A percentile compares a stretch with the other conserved stretches of the same genome.
phyloP scores from a whole-genome alignment of 2,329 filamentous ascomycete species.

The Pseudocercospora crystallina region DNA sequence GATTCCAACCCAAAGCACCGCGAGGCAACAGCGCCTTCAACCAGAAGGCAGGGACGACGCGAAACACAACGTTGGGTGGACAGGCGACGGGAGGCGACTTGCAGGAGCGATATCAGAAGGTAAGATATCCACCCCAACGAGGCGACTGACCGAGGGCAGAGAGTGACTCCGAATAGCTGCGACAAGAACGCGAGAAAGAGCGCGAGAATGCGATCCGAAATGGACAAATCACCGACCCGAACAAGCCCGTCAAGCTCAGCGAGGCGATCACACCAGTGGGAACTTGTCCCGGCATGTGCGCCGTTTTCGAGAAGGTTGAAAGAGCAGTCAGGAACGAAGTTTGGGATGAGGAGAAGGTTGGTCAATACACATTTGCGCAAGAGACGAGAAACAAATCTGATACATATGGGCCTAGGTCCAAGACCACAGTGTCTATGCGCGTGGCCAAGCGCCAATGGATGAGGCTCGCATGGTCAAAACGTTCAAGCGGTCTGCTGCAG shows the following conservation, averaged over 20 bases:
- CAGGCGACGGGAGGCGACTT: constrained; percentile 16
- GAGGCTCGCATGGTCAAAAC: constrained; percentile 63
- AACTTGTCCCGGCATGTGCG: constrained; percentile 64
- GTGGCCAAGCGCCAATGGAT: constrained; percentile 40
- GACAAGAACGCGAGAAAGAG: constrained; percentile 51
- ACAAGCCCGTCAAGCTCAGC: constrained; percentile 58
- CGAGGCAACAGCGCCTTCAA: constrained; percentile 2
- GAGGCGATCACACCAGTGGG: constrained; percentile 63
- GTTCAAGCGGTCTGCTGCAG: constrained; percentile 62
- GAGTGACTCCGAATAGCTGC: constrained; percentile 41
- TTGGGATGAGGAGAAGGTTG: constrained; percentile 60
- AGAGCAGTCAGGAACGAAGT: constrained; percentile 63
- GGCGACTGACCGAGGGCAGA: constrained; percentile 27
- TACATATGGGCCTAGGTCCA: constrained; percentile 34
- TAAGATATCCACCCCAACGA: constrained; percentile 14
- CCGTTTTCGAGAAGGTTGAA: constrained; percentile 62
- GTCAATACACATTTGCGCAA: constrained; percentile 20
- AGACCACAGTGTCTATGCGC: constrained; percentile 24
- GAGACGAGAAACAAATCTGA: constrained; percentile 22
- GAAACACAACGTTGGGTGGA: background rate
- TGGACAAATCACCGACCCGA: constrained; percentile 59
- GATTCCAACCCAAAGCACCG: background rate
- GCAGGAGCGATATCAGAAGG: constrained; percentile 25
- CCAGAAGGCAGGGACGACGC: background rate
- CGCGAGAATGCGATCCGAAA: constrained; percentile 52